Base-by-base conservation (phyloP, 257 asterid species). In the Solanum peruvianum region DNA sequence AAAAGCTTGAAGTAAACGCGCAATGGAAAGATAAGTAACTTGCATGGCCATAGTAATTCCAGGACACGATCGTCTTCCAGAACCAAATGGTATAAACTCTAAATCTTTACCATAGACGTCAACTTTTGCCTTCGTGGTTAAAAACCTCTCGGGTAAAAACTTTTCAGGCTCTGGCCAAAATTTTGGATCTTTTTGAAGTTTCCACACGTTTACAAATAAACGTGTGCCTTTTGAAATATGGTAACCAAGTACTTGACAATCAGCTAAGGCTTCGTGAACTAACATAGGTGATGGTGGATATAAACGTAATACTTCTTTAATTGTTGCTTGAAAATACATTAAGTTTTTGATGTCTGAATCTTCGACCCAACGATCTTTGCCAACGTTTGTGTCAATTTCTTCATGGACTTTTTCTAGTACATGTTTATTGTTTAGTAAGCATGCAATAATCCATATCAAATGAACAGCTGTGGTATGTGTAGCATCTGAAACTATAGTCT, bases 1-100 rank as follows among this genome's bases (percentile, higher is more conserved):
- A 77, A 86, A 86, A 0, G 77, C 86, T 77, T 86, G 88, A 76
- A 86, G 27, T 1, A 86, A 39, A 1, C 86, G 62, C 1, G 80
- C 88, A 35, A 86, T 62, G 0, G 85, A 60, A 60, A 86, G 39
- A 62, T 77, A 41, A 4, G 86, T 86, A 12, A 62, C 76, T 56
- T 62, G 86, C 56, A 23, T 76, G 4, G 80, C 76, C 83, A 77
- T 76, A 3, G 37, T n/a, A 42, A 72, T 72, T 2, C 91, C 93
- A 0, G 96, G 95, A 47, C 96, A 92, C 11, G 86, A 72, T 83
- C 95, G 90, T 62, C 94, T 86, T 0, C 97, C 95, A 1, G 89
- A 90, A 4, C 97, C 92, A 83, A 94, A 94, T 2, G 97, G 94
- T 6, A 94, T 78, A 82, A 92, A 83, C 52, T 92, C 94, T 82